Percentiles rank a stretch among this genome's conserved stretches.
Conservation (phyloP, 2,329 filamentous ascomycete genomes). For the Cordyceps tenuipes region DNA sequence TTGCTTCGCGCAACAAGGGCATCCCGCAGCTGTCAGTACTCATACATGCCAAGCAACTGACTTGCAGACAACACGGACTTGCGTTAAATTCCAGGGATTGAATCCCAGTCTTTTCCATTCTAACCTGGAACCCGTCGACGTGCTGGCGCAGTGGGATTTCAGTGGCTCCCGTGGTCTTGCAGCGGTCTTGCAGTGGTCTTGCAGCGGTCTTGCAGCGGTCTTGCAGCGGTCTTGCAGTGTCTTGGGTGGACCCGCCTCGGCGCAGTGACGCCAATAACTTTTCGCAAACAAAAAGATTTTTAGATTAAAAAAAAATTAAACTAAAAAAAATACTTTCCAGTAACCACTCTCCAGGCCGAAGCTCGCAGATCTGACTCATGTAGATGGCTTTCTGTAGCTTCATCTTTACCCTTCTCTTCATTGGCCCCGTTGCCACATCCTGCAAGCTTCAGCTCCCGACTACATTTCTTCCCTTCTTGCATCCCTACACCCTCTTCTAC, state of each 20-base stretch:
- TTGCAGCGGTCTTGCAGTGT: neutral
- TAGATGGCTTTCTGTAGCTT: neutral
- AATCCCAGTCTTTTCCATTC: neutral
- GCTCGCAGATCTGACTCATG: slow-evolving; percentile 11
- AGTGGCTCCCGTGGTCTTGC: neutral
- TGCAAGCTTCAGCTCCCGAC: neutral
- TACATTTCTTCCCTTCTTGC: neutral
- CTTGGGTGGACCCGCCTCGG: neutral
- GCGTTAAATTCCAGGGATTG: neutral
- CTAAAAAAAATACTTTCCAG: neutral
- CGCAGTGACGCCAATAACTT: neutral
- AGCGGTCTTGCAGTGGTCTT: neutral
- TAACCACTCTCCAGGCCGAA: neutral
- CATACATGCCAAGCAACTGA: neutral
- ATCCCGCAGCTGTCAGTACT: neutral
- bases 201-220: neutral
- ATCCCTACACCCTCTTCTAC: neutral
- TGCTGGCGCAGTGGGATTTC: neutral
- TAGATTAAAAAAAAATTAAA: neutral
- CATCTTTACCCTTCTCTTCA: neutral
- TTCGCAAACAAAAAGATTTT: neutral
- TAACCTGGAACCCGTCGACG: neutral
- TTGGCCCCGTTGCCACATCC: neutral
- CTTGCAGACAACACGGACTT: neutral
- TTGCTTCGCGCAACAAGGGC: neutral